Evolutionary conservation across 768 basidiomycete species (phyloP).

Genomic region (Cystofilobasidium macerans): DNA sequence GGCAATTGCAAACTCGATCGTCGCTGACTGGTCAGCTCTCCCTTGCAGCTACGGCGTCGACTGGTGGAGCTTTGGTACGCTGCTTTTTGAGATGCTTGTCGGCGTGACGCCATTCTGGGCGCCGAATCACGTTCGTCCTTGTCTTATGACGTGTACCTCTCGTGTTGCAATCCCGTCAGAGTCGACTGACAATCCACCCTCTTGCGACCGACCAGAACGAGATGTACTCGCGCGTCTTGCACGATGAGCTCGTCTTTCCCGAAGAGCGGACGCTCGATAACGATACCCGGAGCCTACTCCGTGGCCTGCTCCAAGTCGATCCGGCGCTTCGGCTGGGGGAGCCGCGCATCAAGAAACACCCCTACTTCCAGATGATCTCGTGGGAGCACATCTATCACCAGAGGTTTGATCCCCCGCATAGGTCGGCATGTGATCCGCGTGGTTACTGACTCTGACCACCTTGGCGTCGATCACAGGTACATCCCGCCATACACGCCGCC

Average conservation of each 20-base stretch:
- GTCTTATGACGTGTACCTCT: too few species aligned
- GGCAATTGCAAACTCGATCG: neutral
- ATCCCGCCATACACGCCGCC: slow-evolving; percentile 24
- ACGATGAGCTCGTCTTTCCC: slow-evolving; percentile 80
- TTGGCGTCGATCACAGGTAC: neutral
- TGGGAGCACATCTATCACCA: slow-evolving; percentile 82
- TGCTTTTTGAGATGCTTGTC: slow-evolving; percentile 87
- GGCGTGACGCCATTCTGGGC: slow-evolving; percentile 47
- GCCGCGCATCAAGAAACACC: slow-evolving; percentile 83
- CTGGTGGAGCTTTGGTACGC: slow-evolving; percentile 97
- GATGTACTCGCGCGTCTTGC: slow-evolving; percentile 86
- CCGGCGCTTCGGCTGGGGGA: slow-evolving; percentile 83
- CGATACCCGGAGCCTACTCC: slow-evolving; percentile 87
- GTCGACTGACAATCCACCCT: neutral
- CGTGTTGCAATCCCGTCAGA: neutral
- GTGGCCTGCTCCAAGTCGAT: slow-evolving; percentile 85
- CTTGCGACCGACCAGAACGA: slow-evolving; percentile 42
- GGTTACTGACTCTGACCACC: too few species aligned
- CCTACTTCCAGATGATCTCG: slow-evolving; percentile 84
- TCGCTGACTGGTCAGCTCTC: neutral
- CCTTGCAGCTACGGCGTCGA: slow-evolving; percentile 63
- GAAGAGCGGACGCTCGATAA: slow-evolving; percentile 86
- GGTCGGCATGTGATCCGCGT: slow-evolving; percentile 3
- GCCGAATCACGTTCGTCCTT: slow-evolving; percentile 13
- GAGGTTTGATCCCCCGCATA: too few species aligned